These are phyloP conservation scores for Penicillium arizonense DNA, from an alignment of 495 filamentous ascomycete species.

Conservation along the genomic window DNA sequence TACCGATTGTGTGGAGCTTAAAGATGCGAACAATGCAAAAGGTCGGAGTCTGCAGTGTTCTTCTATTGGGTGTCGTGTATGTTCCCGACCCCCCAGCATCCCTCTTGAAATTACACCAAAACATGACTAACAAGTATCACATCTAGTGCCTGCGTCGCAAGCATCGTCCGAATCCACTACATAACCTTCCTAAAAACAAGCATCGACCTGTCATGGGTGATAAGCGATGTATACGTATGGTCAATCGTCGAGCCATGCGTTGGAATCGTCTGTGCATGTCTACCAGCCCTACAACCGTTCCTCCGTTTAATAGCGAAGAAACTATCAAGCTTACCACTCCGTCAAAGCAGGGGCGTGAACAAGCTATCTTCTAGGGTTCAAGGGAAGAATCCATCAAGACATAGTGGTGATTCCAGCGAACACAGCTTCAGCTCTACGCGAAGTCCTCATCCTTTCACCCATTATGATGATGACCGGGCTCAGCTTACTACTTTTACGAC, in stretches of 20 bases:
- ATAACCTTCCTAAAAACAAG: constrained; percentile 21
- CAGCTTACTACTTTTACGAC: background rate
- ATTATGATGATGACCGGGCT: background rate
- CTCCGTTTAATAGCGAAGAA: constrained; percentile 13
- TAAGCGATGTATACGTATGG: constrained; percentile 41
- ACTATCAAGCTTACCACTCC: constrained; percentile 1
- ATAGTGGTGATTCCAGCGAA: background rate
- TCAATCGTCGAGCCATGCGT: constrained; percentile 45
- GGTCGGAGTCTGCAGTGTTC: constrained; percentile 45
- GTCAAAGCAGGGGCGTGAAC: background rate
- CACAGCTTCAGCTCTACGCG: background rate
- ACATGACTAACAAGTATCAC: background rate
- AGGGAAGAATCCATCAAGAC: no score
- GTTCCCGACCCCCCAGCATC: background rate
- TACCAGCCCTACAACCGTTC: constrained; percentile 23
- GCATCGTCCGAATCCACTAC: constrained; percentile 26
- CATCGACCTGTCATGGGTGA: constrained; percentile 35
- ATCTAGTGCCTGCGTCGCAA: constrained; percentile 19
- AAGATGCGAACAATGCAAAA: constrained; percentile 45
- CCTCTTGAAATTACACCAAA: background rate
- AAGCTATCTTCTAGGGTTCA: no score
- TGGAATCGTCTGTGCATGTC: constrained; percentile 41
- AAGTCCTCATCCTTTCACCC: background rate
- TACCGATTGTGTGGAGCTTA: constrained; percentile 42
- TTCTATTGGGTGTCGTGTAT: constrained; percentile 45